These are phyloP conservation scores for Paraconiothyrium sp. DNA, from an alignment of 2,329 filamentous ascomycete genomes.

Conservation along the genomic window DNA sequence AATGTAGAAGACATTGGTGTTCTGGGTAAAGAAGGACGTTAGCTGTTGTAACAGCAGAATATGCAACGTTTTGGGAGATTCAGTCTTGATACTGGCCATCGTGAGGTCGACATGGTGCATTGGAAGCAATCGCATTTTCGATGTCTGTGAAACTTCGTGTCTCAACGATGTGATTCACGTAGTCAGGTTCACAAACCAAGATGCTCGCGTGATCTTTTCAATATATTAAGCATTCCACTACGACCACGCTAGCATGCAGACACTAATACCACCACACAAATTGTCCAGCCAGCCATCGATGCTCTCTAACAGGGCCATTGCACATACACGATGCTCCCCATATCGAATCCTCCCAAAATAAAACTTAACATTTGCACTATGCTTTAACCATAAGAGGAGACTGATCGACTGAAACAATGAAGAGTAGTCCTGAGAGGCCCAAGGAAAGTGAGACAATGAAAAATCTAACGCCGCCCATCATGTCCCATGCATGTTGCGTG, in stretches of 20 bases:
- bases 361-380: conserved; percentile 5
- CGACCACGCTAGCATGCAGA: not conserved
- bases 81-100: too few relatives aligned
- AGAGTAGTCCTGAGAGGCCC: not conserved
- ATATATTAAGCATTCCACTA: conserved; percentile 2
- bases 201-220: not conserved
- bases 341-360: not conserved
- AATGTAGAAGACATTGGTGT: too few relatives aligned
- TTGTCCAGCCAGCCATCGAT: not conserved
- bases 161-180: too few relatives aligned
- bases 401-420: not conserved
- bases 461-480: conserved; percentile 10
- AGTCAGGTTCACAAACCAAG: too few relatives aligned
- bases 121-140: too few relatives aligned
- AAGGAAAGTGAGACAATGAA: conserved; percentile 3
- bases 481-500: conserved; percentile 7
- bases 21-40: too few relatives aligned
- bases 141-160: too few relatives aligned
- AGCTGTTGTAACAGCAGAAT: too few relatives aligned
- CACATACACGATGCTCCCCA: not conserved
- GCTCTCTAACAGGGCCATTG: conserved; percentile 1
- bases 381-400: conserved; percentile 6
- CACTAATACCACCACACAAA: not conserved
- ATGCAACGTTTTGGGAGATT: too few relatives aligned
- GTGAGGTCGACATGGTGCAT: too few relatives aligned